These are phyloP conservation scores for Linanthus parryae DNA, from an alignment of 148 eudicot genomes.

Conservation along the genomic window DNA sequence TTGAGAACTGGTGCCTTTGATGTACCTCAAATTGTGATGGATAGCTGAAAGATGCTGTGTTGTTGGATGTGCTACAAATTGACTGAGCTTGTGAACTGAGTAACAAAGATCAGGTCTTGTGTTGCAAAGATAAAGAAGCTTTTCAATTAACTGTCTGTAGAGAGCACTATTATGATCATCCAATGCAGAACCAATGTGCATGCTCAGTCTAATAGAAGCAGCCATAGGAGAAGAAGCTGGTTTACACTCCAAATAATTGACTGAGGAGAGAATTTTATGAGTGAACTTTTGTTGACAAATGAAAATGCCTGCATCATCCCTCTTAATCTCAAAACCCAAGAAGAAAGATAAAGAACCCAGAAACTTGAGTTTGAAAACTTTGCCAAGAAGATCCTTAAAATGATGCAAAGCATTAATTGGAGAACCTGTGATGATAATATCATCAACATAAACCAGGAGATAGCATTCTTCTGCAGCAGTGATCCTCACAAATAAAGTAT, in stretches of 20 bases:
- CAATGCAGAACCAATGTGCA: neutral
- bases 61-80: neutral
- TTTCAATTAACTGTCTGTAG: neutral
- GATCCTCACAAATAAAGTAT: neutral
- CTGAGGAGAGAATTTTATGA: neutral
- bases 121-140: neutral
- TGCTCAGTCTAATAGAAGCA: neutral
- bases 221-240: neutral
- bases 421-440: neutral
- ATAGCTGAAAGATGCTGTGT: neutral
- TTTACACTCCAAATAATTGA: neutral
- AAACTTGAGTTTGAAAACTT: neutral
- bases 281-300: slow-evolving; percentile 1
- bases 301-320: neutral
- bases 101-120: neutral
- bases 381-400: neutral
- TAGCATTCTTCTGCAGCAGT: neutral
- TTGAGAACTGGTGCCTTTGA: neutral
- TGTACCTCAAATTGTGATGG: neutral
- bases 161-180: neutral
- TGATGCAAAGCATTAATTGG: neutral
- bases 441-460: neutral
- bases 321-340: neutral
- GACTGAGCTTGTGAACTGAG: neutral
- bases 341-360: neutral